Evolutionary conservation across 2,329 filamentous ascomycete genomes (phyloP).

Genomic region (Monosporascus sp.): DNA sequence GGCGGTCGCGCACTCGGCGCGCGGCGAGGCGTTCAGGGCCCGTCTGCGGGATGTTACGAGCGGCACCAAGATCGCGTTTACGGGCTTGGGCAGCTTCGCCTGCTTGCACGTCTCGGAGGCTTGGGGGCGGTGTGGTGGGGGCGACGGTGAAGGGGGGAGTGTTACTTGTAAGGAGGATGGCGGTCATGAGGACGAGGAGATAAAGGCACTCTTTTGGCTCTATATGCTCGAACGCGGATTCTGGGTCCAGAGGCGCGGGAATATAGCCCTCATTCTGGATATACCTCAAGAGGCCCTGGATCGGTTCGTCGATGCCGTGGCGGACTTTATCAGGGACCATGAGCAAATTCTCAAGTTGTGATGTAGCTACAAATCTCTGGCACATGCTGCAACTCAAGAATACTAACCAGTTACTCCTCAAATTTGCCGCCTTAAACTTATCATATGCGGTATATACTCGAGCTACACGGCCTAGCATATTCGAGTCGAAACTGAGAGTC

Average conservation of each 20-base stretch:
- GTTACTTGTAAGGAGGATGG: conserved; percentile 23
- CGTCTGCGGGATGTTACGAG: conserved; percentile 9
- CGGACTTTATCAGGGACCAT: neutral
- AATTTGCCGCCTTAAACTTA: no score
- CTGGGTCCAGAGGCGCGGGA: conserved; percentile 37
- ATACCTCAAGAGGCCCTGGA: conserved; percentile 35
- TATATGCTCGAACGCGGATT: conserved; percentile 40
- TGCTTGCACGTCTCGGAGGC: conserved; percentile 22
- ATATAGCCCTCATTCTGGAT: conserved; percentile 34
- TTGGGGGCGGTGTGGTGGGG: conserved; percentile 22
- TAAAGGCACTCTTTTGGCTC: conserved; percentile 41
- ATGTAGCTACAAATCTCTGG: no score
- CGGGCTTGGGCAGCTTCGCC: conserved; percentile 19
- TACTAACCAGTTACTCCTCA: no score
- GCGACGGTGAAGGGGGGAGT: conserved; percentile 24
- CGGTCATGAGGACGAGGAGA: conserved; percentile 21
- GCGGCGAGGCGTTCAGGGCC: conserved; percentile 19
- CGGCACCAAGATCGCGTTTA: conserved; percentile 21
- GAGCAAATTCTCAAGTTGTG: neutral
- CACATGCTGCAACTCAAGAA: no score
- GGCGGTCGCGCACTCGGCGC: conserved; percentile 17
- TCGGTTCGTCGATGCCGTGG: conserved; percentile 29
- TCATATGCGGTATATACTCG: no score
- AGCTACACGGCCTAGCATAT: no score
- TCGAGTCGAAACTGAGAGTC: no score